Conservation (phyloP, 129 eudicot species). For the Chrysanthemum makinoi region DNA sequence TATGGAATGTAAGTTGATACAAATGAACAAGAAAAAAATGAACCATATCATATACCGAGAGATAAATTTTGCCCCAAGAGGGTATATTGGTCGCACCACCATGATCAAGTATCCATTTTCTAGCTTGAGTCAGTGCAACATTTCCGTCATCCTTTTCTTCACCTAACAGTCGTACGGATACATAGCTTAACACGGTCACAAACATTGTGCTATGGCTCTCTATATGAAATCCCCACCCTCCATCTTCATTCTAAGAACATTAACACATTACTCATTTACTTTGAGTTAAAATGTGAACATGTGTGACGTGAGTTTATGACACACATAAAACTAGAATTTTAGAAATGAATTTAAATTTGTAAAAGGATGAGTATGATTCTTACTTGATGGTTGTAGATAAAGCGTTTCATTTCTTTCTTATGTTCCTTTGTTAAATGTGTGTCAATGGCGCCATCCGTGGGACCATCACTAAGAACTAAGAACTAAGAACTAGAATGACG, state of each 20-base stretch:
- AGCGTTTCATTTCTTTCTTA: conserved; percentile 64
- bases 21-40: too few relatives aligned
- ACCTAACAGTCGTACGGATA: conserved; percentile 51
- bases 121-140: conserved; percentile 41
- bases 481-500: too few relatives aligned
- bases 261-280: too few relatives aligned
- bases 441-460: conserved; percentile 57
- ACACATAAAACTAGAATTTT: too few relatives aligned
- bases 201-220: conserved; percentile 75
- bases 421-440: conserved; percentile 50
- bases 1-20: too few relatives aligned
- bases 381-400: conserved; percentile 67
- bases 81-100: conserved; percentile 69
- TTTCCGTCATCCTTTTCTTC: conserved; percentile 48
- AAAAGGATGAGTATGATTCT: background rate
- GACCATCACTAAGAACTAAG: too few relatives aligned
- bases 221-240: conserved; percentile 78
- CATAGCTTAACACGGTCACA: conserved; percentile 52
- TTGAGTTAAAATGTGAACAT: too few relatives aligned
- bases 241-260: conserved; percentile 57
- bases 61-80: conserved; percentile 72
- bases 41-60: conserved; percentile 40
- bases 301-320: too few relatives aligned
- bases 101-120: conserved; percentile 75
- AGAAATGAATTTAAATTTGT: too few relatives aligned